phyloP scores from a whole-genome alignment of 2,329 filamentous ascomycete genomes.

The Elsinoe arachidis region DNA sequence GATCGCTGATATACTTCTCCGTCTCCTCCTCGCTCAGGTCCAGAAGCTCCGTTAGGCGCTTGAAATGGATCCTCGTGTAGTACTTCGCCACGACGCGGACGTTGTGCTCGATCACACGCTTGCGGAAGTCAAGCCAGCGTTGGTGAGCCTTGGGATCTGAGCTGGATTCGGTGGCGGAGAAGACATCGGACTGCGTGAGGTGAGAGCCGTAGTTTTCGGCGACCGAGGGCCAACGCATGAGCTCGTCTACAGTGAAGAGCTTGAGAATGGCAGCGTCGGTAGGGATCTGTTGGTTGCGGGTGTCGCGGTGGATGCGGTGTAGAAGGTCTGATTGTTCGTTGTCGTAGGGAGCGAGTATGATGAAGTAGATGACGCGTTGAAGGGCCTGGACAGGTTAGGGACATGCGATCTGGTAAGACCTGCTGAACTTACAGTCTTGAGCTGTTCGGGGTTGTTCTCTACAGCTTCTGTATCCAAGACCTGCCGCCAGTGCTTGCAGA shows the following conservation, averaged over 20 bases:
- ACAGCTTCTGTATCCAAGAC: conserved; percentile 94
- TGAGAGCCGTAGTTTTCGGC: conserved; percentile 81
- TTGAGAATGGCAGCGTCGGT: conserved; percentile 80
- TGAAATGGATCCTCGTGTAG: conserved; percentile 94
- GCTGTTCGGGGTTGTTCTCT: conserved; percentile 76
- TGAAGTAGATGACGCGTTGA: conserved; percentile 93
- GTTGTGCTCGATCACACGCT: conserved; percentile 98
- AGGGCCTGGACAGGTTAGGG: conserved; percentile 52
- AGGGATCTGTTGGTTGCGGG: conserved; percentile 63
- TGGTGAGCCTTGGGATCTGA: conserved; percentile 70
- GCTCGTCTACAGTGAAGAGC: conserved; percentile 87
- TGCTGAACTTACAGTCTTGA: conserved; percentile 61
- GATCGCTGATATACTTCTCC: conserved; percentile 95
- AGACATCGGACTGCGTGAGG: conserved; percentile 82
- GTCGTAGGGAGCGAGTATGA: conserved; percentile 92
- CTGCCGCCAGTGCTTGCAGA: conserved; percentile 96
- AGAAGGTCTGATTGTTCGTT: conserved; percentile 98
- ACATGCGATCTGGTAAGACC: conserved; percentile 15
- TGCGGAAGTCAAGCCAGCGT: conserved; percentile 89
- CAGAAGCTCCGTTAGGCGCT: conserved; percentile 78
- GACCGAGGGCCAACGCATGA: conserved; percentile 98
- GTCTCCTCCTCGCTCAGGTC: conserved; percentile 93
- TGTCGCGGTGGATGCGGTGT: conserved; percentile 81
- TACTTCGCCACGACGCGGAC: conserved; percentile 96
- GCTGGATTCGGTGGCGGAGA: conserved; percentile 52